Base-by-base conservation (phyloP, 2,329 filamentous ascomycete species). In the Botrytis aclada region DNA sequence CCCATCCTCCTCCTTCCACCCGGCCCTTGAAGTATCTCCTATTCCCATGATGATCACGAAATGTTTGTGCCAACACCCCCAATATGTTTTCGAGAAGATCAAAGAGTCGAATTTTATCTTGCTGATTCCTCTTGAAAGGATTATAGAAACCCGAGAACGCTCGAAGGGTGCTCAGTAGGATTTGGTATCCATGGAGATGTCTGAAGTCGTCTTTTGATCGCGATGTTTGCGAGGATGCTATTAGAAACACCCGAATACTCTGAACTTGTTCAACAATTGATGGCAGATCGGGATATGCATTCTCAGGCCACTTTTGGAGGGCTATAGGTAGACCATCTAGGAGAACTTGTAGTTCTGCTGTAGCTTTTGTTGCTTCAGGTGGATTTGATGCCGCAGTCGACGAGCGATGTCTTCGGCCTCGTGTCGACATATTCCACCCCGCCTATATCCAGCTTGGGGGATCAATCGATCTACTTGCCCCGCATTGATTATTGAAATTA, bases 31-130 rank as follows among this genome's bases (percentile, higher is more conserved):
- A 98, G 84, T 95, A 98, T 77, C 93, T 89, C 79, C 91, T 88
- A 82, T 98, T 99, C 32, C 95, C 95, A 64, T 91, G 87, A 81
- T 98, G 94, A 63, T 90, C 89, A 71, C 89, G 88, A 76, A 99
- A 87, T 54, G 78, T 77, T 72, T 81, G 77, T 1, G 92, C 91
- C 41, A 98, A 83, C 22, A 96, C 88, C 45, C 89, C 89, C 56
- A 96, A 84, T n/a, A 92, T 87, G 14, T 87, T 87, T 78, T 94
- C 89, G 29, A 97, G 84, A 29, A 95, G 84, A 74, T 88, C 86
- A 79, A 94, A 92, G 73, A 93, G 84, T 62, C 86, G 85, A 72
- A 85, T 83, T 80, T 90, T 92, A 74, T 93, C 90, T 63, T 88
- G 83, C 56, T 88, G 83, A 69, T 83, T 87, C 79, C 87, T 86